phyloP scores from a whole-genome alignment of 1,284 basidiomycete genomes.

The Puccinia triticina region DNA sequence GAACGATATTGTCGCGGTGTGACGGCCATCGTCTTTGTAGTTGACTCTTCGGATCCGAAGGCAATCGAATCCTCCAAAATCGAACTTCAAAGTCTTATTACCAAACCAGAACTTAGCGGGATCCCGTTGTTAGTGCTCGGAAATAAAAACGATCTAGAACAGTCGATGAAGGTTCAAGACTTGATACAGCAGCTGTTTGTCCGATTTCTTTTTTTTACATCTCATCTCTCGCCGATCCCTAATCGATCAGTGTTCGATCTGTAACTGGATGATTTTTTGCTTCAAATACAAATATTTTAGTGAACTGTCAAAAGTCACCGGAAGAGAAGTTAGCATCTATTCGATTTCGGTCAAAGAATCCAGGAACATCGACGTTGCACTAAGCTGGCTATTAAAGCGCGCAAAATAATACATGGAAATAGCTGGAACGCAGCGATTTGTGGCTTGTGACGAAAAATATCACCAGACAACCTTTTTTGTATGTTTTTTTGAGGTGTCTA shows the following conservation, averaged over 20 bases:
- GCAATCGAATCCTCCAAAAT: constrained; percentile 84
- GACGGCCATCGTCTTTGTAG: constrained; percentile 90
- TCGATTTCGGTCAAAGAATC: constrained; percentile 51
- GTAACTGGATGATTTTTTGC: no score
- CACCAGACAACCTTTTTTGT: background rate
- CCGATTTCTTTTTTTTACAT: background rate
- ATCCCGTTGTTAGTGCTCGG: constrained; percentile 90
- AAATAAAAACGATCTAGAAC: constrained; percentile 90
- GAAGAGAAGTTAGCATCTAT: constrained; percentile 48
- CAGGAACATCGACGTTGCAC: constrained; percentile 39
- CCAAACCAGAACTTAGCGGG: constrained; percentile 71
- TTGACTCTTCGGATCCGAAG: constrained; percentile 80
- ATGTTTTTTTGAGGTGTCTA: background rate
- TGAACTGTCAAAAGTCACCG: constrained; percentile 47
- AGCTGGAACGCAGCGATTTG: background rate
- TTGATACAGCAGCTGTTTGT: constrained; percentile 78
- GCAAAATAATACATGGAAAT: constrained; percentile 7
- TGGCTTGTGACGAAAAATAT: background rate
- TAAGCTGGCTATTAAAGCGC: constrained; percentile 47
- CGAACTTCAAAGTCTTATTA: constrained; percentile 83
- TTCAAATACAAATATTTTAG: background rate
- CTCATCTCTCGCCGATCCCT: background rate
- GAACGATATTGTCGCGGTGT: constrained; percentile 93
- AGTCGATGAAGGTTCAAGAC: constrained; percentile 79
- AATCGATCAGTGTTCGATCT: background rate